These are phyloP conservation scores for Plasmopara viticola DNA, from an alignment of 352 stramenopile species.

Conservation along the genomic window DNA sequence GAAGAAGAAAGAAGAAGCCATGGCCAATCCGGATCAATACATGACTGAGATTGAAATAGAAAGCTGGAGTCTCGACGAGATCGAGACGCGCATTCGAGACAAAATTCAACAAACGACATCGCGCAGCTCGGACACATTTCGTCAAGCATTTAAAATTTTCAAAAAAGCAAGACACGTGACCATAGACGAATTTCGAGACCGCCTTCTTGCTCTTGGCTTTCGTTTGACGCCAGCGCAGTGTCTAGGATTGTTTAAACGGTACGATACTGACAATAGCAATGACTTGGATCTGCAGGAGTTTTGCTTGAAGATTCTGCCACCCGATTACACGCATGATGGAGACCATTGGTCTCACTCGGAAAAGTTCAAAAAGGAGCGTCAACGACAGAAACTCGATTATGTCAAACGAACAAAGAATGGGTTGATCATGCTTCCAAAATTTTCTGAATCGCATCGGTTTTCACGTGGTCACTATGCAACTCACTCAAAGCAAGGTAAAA, in stretches of 20 bases:
- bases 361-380: constrained; percentile 42
- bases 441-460: constrained; percentile 49
- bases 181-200: constrained; percentile 65
- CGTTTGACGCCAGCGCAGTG: constrained; percentile 60
- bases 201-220: constrained; percentile 63
- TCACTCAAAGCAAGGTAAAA: constrained; percentile 38
- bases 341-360: constrained; percentile 71
- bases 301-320: constrained; percentile 64
- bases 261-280: constrained; percentile 68
- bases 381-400: constrained; percentile 48
- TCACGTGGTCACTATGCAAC: constrained; percentile 38
- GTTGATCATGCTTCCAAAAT: constrained; percentile 52
- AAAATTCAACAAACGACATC: constrained; percentile 76
- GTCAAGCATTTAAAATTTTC: constrained; percentile 77
- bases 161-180: constrained; percentile 71
- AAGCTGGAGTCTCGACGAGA: constrained; percentile 69
- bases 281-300: constrained; percentile 83
- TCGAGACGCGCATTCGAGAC: constrained; percentile 72
- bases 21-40: constrained; percentile 48
- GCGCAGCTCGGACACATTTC: constrained; percentile 73
- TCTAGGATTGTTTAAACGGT: constrained; percentile 56
- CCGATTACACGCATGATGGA: constrained; percentile 73
- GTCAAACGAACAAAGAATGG: constrained; percentile 61
- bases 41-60: constrained; percentile 77
- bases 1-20: constrained; percentile 47